A percentile compares a stretch with the other conserved stretches of the same genome.
Conservation (phyloP, 2,329 filamentous ascomycete species). For the Akanthomyces muscarius region DNA sequence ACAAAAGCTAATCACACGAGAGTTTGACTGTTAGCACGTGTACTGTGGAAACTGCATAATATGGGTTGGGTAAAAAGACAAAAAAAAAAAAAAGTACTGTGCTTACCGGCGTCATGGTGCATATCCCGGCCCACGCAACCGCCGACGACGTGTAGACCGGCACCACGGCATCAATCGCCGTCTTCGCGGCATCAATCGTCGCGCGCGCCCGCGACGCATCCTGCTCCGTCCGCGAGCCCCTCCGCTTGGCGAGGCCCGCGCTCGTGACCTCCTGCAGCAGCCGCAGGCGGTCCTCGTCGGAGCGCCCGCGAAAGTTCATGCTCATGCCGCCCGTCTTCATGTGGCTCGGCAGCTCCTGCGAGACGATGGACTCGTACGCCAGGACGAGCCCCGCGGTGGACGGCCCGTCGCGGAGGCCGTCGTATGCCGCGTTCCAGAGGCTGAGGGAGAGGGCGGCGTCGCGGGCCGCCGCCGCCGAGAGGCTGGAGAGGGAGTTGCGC, state of each 20-base stretch:
- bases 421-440: conserved; percentile 35
- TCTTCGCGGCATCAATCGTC: conserved; percentile 27
- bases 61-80: neutral
- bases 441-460: conserved; percentile 25
- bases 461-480: neutral
- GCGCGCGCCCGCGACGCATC: conserved; percentile 28
- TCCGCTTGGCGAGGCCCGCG: conserved; percentile 28
- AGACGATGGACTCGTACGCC: conserved; percentile 35
- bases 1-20: conserved; percentile 27
- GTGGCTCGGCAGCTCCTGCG: conserved; percentile 32
- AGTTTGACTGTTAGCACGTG: neutral
- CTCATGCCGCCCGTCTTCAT: conserved; percentile 29
- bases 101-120: conserved; percentile 35
- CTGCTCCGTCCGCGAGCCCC: conserved; percentile 25
- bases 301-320: conserved; percentile 21
- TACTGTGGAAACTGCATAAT: neutral
- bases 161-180: conserved; percentile 26
- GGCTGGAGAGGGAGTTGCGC: conserved; percentile 7
- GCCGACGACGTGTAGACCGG: conserved; percentile 27
- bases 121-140: conserved; percentile 35
- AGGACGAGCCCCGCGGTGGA: conserved; percentile 30
- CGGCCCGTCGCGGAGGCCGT: conserved; percentile 29
- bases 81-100: neutral
- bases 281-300: conserved; percentile 27
- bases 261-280: conserved; percentile 29